Evolutionary conservation across 1,284 basidiomycete genomes (phyloP).

Genomic region (Sporisorium iseilematis-ciliati): DNA sequence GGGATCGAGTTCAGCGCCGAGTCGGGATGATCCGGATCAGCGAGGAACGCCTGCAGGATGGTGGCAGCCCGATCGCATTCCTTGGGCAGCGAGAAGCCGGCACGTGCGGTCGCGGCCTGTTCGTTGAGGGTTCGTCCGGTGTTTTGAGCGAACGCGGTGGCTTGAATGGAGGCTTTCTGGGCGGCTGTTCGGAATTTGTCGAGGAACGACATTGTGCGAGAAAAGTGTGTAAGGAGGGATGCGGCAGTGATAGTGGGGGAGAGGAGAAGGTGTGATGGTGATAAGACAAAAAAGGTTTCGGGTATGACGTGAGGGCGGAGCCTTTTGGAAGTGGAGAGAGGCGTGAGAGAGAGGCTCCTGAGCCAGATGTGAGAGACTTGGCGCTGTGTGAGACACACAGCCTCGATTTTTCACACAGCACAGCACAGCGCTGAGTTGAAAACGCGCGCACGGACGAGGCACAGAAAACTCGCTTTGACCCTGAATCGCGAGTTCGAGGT

Average conservation of each 20-base stretch:
- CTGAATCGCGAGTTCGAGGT: slow-evolving; percentile 5
- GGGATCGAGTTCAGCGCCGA: slow-evolving; percentile 95
- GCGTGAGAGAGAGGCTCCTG: neutral
- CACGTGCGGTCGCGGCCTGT: slow-evolving; percentile 59
- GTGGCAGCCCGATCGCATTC: slow-evolving; percentile 83
- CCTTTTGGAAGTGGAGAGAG: neutral
- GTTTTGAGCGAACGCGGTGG: slow-evolving; percentile 64
- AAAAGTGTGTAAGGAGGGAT: neutral
- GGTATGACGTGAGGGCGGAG: neutral
- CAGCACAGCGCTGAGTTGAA: neutral
- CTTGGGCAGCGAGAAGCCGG: slow-evolving; percentile 66
- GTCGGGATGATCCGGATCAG: slow-evolving; percentile 87
- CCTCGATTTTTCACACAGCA: neutral
- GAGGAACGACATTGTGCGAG: slow-evolving; percentile 74
- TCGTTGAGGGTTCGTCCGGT: slow-evolving; percentile 55
- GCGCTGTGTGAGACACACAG: neutral
- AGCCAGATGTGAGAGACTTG: neutral
- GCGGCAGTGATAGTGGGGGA: neutral
- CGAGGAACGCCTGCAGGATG: slow-evolving; percentile 89
- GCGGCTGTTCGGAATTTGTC: slow-evolving; percentile 85
- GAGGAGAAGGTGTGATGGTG: neutral
- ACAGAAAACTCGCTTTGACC: slow-evolving; percentile 5
- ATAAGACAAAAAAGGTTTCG: neutral
- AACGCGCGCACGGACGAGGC: slow-evolving; percentile 24
- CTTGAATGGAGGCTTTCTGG: slow-evolving; percentile 77